Percentiles rank a stretch among this genome's conserved stretches.
Conservation (phyloP, 331 rosid species). For the Cydonia oblonga region DNA sequence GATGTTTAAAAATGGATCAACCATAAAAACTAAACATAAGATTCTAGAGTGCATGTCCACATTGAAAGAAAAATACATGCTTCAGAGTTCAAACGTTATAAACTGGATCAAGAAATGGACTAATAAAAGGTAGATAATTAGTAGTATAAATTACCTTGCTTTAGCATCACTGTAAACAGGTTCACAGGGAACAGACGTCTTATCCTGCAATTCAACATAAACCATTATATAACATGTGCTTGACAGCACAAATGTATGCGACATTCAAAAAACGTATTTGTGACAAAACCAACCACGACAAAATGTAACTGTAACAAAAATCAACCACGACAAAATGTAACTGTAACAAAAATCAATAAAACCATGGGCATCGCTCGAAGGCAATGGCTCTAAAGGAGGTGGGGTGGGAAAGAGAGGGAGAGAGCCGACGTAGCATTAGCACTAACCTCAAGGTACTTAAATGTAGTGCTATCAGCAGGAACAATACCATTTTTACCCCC, state of each 20-base stretch:
- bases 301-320: too few relatives aligned
- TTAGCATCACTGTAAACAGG: conserved; percentile 76
- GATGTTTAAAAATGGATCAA: neutral
- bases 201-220: conserved; percentile 42
- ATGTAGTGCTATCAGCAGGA: conserved; percentile 87
- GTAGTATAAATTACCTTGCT: conserved; percentile 45
- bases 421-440: conserved; percentile 4
- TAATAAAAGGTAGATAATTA: neutral
- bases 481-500: conserved; percentile 96
- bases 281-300: neutral
- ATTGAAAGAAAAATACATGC: neutral
- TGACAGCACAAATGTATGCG: neutral
- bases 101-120: neutral
- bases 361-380: neutral
- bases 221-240: conserved; percentile 1
- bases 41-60: neutral
- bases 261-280: neutral
- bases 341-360: too few relatives aligned
- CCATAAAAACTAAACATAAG: neutral
- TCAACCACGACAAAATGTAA: neutral
- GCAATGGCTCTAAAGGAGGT: neutral
- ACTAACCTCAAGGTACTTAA: conserved; percentile 88
- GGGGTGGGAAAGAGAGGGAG: neutral
- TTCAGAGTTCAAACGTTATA: neutral
- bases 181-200: conserved; percentile 57